Evolutionary conservation across 108 stramenopile species (phyloP).

Genomic region (Ochromonas danica): DNA sequence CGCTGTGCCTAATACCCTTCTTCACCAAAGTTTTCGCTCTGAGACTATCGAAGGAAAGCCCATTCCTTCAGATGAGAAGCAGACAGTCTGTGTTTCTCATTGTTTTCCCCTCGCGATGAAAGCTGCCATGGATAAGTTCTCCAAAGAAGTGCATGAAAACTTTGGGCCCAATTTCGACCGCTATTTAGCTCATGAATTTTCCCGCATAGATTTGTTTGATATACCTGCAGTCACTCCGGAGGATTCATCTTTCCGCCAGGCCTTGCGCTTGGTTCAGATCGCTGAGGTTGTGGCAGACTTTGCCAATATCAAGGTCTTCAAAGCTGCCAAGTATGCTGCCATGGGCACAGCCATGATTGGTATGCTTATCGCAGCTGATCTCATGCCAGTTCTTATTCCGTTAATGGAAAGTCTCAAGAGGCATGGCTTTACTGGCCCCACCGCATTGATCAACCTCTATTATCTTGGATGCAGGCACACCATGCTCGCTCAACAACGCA

Average conservation of each 20-base stretch:
- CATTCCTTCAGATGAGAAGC: too few relatives aligned
- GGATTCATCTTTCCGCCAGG: not conserved
- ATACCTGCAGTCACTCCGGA: not conserved
- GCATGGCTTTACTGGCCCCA: constrained; percentile 5
- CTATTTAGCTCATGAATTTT: not conserved
- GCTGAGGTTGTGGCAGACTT: constrained; percentile 8
- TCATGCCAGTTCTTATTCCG: not conserved
- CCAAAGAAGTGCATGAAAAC: not conserved
- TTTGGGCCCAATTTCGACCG: not conserved
- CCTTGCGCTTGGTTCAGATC: not conserved
- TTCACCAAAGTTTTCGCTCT: too few relatives aligned
- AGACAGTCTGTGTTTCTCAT: too few relatives aligned
- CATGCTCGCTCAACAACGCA: not conserved
- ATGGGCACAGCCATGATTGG: not conserved
- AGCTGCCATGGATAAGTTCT: not conserved
- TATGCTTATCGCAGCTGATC: not conserved
- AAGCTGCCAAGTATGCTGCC: not conserved
- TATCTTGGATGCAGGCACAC: constrained; percentile 3
- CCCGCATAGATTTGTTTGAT: not conserved
- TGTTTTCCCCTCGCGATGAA: too few relatives aligned
- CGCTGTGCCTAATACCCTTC: too few relatives aligned
- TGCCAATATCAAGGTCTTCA: not conserved
- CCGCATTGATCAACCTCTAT: not conserved
- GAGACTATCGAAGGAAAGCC: too few relatives aligned
- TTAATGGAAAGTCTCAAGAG: not conserved